Evolutionary conservation across 2,329 filamentous ascomycete species (phyloP), one percentile per base, ranked within the genome.

Genomic region (Bipolaris cookei): DNA sequence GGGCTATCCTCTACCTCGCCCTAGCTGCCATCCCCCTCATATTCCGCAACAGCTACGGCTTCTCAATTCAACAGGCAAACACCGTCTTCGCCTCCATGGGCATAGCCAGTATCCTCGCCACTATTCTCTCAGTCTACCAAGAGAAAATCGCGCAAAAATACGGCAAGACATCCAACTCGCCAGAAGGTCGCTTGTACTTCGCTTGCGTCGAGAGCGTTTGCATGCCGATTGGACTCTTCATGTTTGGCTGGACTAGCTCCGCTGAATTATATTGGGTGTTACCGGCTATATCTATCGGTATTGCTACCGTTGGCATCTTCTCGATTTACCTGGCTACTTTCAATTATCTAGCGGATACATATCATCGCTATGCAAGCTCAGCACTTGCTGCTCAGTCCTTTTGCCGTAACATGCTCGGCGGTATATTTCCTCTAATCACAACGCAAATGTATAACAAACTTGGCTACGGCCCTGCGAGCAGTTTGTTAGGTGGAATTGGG

Each of bases 321-420:
- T 88, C 86, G 38, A 87, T 97, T 34, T 74, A 75, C 71, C 83
- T 97, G 1, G 89, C 92, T 2, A 90, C 92, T 0, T 97, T 97
- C 79, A 97, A 97, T 73, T 97, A 96, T 67, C 83, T 97, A 1
- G 92, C 92, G 18, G 93, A 97, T 71, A 89, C 88, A 1, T 97
- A 97, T 75, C 89, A 92, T 71, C 82, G 85, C 2, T 97, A 94
- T 68, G 91, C 93, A 0, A 92, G 88, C 37, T 95, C 90, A 0
- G 92, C 93, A 0, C 80, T 97, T 5, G 93, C 93, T 0, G 91
- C 92, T 0, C 92, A 97, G 78, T 90, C 86, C 14, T 96, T 91
- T 73, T 94, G 91, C 67, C 86, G 93, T 10, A 97, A 97, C 72
- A 80, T 97, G 1, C 79, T 97, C 0, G 92, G 89, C 7, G 93